Base-by-base conservation (phyloP, 2,329 filamentous ascomycete species). In the Trichocomaceae sp. region DNA sequence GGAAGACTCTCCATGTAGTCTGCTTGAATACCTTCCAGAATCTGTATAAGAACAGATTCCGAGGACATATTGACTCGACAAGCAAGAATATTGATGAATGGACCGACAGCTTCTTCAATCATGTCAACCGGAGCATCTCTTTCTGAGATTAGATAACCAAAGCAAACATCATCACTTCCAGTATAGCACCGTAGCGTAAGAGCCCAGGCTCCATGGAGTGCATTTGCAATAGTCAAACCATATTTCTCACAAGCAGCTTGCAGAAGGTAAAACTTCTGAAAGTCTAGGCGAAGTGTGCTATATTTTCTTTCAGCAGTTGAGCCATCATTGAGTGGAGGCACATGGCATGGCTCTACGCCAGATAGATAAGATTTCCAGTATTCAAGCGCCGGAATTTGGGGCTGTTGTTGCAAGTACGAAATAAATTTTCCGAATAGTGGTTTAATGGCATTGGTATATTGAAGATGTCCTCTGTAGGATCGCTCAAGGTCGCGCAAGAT, bases 151-250 rank as follows among this genome's bases (percentile, higher is more conserved):
- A 76, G 69, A 57, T 77, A 78, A 10, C 73, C 74, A 58, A 79
- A 79, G 17, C 69, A 75, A 73, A 57, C 47, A 8, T 54, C 52
- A 23, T 57, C 47, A 33, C 55, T 54, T 26, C 55, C 51, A 37
- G 55, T 54, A 9, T 50, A 57, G 33, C 46, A 54, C n/a, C 50
- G 52, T 35, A 54, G 50, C 15, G 55, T 57, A 7, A 54, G 55
- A 9, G 55, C 55, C 55, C 55, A 57, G 13, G 55, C 55, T 50
- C 46, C 50, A 29, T 57, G 55, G 10, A 57, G n/a, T 12, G 52
- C 70, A 55, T 78, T 79, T 2, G 78, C 73, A 1, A 79, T 54
- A 0, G 78, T 81, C 17, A 79, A 66, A 3, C 73, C 73, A 47
- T 71, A 64, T 6, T 64, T 60, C 39, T 75, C 72, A 57, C 77